These are phyloP conservation scores for Saprolegnia parasitica DNA, from an alignment of 352 stramenopile species.

Conservation along the genomic window DNA sequence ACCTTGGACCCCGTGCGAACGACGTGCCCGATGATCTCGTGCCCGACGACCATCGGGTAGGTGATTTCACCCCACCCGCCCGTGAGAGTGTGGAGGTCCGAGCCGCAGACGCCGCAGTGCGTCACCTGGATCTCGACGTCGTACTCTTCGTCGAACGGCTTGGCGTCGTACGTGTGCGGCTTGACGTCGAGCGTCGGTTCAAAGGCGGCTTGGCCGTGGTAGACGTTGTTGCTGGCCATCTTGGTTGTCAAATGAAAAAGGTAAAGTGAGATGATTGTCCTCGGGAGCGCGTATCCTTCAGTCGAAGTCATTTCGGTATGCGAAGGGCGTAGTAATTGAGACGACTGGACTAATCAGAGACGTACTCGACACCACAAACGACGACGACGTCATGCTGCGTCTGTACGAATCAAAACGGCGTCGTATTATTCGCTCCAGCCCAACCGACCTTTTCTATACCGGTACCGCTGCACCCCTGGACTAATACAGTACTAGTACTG, in stretches of 20 bases:
- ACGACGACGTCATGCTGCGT: too few relatives aligned
- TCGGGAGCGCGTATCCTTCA: background rate
- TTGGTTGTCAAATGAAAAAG: background rate
- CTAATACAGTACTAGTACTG: too few relatives aligned
- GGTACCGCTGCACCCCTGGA: too few relatives aligned
- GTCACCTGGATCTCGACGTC: conserved; percentile 62
- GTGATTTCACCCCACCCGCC: conserved; percentile 41
- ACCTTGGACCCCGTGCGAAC: conserved; percentile 42
- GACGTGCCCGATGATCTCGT: conserved; percentile 55
- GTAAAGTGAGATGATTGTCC: background rate
- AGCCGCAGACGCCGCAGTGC: conserved; percentile 55
- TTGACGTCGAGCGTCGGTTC: conserved; percentile 35
- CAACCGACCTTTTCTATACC: too few relatives aligned
- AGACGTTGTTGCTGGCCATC: conserved; percentile 31
- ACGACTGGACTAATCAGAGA: too few relatives aligned
- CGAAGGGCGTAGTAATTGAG: too few relatives aligned
- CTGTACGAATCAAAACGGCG: too few relatives aligned
- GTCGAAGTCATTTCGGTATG: too few relatives aligned
- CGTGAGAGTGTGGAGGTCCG: conserved; percentile 50
- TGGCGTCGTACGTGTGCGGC: conserved; percentile 43
- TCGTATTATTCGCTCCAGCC: too few relatives aligned
- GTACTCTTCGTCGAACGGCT: conserved; percentile 37
- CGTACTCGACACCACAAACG: too few relatives aligned
- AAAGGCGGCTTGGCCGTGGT: conserved; percentile 45
- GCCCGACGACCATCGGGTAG: conserved; percentile 47